Base-by-base conservation (phyloP, 139 green algal species). In the Chlorella sorokiniana region DNA sequence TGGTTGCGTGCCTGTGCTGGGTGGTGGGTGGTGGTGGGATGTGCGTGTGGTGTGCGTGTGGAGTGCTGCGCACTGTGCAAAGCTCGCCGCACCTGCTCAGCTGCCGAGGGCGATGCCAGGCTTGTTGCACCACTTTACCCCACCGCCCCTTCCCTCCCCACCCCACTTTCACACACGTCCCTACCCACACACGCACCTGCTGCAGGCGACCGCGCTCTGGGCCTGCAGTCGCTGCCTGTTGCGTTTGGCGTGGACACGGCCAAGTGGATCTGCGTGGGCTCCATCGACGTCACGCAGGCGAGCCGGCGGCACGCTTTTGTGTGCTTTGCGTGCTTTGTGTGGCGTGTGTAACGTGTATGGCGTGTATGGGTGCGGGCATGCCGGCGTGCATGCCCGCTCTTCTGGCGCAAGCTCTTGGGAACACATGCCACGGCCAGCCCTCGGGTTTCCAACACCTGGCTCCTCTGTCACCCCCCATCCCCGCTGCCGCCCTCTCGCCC, bases 201-300 rank as follows among this genome's bases (percentile, higher is more conserved):
- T 22, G 84, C 90, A 88, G 90, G 89, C 45, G 86, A 90, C 69
- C 88, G 92, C 41, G 76, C 85, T 29, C 88, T 97, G 87, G 93
- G 93, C 27, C 77, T 98, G 85, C 89, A 98, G 85, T 98, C 93
- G 10, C 88, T 99, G 70, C 97, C 97, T 4, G 97, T 99, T 27
- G 95, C 93, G 0, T 99, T 99, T 88, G 96, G 96, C 35, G 90
- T 99, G 35, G 96, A 99, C 52, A 95, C 86, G 0, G 96, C 96
- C 81, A 99, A 99, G 91, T 99, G 92, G 90, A 99, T 99, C 83
- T 97, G 92, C 73, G 96, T 98, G 22, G 91, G 69, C 59, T 94
- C 91, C 65, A 99, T 99, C 67, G 96, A 99, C 86, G 88, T 94
- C 14, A 98, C 95, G 27, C 96, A 99, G 89, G 84, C 95, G 41